Evolutionary conservation across 495 filamentous ascomycete species (phyloP), one percentile per base, ranked within the genome.

Genomic region (Aspergillus wentii): DNA sequence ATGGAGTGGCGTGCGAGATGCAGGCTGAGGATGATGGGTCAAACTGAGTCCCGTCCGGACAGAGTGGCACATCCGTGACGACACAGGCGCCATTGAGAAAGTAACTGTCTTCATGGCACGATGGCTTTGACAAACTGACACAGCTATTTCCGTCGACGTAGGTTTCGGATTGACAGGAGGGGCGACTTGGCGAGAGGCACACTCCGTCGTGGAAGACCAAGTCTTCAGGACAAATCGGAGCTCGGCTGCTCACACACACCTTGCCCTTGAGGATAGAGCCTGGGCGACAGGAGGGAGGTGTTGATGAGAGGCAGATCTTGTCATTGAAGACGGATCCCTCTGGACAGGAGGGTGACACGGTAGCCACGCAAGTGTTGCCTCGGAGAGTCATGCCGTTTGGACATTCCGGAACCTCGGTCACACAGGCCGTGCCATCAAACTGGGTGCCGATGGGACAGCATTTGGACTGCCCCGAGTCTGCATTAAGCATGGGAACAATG

Each of bases 361-460:
- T 40, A 3, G 26, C 19, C 1, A 40, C 26, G 17, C 38, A 40
- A 14, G 32, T 40, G 29, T 33, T 16, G 1, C 15, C 38, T 9
- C 26, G 19, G 23, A 14, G 29, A 8, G 21, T 16, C 2, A 40
- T 19, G 18, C 9, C 15, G 13, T 40, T 30, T 10, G 38, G 38
- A 11, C 38, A 40, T 4, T 8, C 10, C n/a, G 38, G 38, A 17
- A 30, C 26, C 5, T 20, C 26, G 4, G 33, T 17, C 5, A 40
- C 29, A 33, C 38, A 40, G 28, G 14, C 26, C 17, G 32, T 40
- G 4, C 38, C 38, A 18, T 40, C 26, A 14, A 40, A 40, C 16
- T 30, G 14, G 10, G 38, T 40, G 16, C 38, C 38, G n/a, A n/a
- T n/a, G n/a, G n/a, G n/a, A n/a, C n/a, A n/a, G n/a, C n/a, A n/a